Evolutionary conservation across 2,329 filamentous ascomycete genomes (phyloP).

Genomic region (Sporothrix protearum): DNA sequence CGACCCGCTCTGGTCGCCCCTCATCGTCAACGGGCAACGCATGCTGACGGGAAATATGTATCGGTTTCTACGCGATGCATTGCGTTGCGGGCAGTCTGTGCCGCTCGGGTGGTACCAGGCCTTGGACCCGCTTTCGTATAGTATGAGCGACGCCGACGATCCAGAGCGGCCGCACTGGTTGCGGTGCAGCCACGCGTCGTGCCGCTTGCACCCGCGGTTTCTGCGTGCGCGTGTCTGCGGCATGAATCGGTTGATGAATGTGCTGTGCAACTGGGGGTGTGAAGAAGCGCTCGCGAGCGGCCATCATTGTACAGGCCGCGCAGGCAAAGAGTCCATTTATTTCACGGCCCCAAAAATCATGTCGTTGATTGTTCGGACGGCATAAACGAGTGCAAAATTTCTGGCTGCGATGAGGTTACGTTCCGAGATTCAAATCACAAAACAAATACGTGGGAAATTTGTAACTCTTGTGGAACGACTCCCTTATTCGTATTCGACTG

Average conservation of each 20-base stretch:
- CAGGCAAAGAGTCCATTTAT: background rate
- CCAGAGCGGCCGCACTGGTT: background rate
- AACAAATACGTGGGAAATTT: no score
- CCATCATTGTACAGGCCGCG: background rate
- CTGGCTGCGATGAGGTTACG: no score
- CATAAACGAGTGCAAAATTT: no score
- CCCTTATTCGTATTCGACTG: no score
- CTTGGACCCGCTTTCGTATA: background rate
- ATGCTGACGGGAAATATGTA: background rate
- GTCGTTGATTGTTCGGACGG: background rate
- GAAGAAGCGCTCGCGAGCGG: background rate
- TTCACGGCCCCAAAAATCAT: background rate
- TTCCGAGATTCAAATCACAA: no score
- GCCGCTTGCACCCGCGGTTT: background rate
- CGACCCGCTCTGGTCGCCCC: background rate
- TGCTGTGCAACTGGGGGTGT: background rate
- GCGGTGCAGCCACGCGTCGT: background rate
- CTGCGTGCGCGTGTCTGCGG: background rate
- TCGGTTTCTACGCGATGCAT: background rate
- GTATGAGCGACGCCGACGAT: background rate
- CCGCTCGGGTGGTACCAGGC: background rate
- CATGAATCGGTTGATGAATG: background rate
- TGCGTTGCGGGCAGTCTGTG: background rate
- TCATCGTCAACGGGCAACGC: background rate
- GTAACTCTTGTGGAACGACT: no score